Evolutionary conservation across 2,329 filamentous ascomycete genomes (phyloP).

Genomic region (Fusarium oligoseptatum): DNA sequence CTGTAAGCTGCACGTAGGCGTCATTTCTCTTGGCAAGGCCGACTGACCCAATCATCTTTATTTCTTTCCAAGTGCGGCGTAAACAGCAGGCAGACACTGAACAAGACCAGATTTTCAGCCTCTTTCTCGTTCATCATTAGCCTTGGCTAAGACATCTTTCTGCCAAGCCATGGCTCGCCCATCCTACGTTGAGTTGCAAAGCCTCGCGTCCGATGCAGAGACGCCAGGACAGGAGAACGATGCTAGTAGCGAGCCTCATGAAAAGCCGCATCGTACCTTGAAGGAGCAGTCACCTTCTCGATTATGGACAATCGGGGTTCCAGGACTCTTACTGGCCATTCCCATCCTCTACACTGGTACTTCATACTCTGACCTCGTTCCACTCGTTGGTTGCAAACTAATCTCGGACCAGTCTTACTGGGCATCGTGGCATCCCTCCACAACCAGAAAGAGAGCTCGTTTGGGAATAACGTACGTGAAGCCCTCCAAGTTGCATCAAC

Average conservation of each 20-base stretch:
- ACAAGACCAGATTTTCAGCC: background rate
- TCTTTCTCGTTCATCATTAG: background rate
- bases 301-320: background rate
- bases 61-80: background rate
- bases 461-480: constrained; percentile 1
- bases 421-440: background rate
- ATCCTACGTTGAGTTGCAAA: background rate
- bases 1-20: too few species aligned
- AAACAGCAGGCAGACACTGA: background rate
- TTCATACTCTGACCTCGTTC: too few species aligned
- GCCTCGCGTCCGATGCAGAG: background rate
- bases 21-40: too few species aligned
- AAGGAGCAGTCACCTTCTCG: background rate
- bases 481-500: constrained; percentile 5
- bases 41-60: too few species aligned
- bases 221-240: background rate
- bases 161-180: background rate
- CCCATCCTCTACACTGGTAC: background rate
- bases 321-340: background rate
- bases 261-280: background rate
- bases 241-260: background rate
- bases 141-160: background rate
- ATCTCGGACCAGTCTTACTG: background rate
- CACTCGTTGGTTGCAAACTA: too few species aligned
- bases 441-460: background rate